phyloP scores from a whole-genome alignment of 805 yeast genomes.

The Saturnispora silvae region DNA sequence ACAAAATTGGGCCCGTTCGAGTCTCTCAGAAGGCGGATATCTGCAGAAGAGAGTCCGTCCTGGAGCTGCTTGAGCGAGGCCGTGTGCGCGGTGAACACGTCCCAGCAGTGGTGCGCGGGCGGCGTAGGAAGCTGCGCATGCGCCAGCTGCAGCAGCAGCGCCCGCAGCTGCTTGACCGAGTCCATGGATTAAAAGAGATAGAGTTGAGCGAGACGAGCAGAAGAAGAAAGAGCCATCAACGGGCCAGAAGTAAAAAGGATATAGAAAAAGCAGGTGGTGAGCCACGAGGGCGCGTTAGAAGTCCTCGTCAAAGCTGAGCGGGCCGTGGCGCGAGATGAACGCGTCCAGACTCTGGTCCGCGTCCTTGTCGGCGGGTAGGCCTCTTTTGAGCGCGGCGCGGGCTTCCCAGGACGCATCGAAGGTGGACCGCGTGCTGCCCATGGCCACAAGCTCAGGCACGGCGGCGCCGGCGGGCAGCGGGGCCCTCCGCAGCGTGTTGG shows the following conservation, averaged over 20 bases:
- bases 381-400: no score
- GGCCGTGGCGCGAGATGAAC: not conserved
- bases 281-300: conserved; percentile 23
- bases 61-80: conserved; percentile 46
- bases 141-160: conserved; percentile 2
- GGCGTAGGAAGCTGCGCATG: conserved; percentile 21
- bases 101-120: conserved; percentile 25
- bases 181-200: not conserved
- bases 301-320: conserved; percentile 34
- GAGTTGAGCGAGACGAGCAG: no score
- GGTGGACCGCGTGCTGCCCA: conserved; percentile 27
- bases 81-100: conserved; percentile 37
- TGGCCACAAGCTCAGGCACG: conserved; percentile 32
- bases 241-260: not conserved
- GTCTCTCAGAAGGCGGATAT: conserved; percentile 50
- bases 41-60: conserved; percentile 43
- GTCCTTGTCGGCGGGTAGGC: no score
- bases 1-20: conserved; percentile 48
- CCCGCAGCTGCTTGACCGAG: not conserved
- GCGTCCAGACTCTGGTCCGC: not conserved
- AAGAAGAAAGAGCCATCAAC: not conserved
- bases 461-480: conserved; percentile 29
- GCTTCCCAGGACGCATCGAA: not conserved
- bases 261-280: no score
- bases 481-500: conserved; percentile 12